Conservation (phyloP, 1,284 basidiomycete species). For the Puccinia horiana region DNA sequence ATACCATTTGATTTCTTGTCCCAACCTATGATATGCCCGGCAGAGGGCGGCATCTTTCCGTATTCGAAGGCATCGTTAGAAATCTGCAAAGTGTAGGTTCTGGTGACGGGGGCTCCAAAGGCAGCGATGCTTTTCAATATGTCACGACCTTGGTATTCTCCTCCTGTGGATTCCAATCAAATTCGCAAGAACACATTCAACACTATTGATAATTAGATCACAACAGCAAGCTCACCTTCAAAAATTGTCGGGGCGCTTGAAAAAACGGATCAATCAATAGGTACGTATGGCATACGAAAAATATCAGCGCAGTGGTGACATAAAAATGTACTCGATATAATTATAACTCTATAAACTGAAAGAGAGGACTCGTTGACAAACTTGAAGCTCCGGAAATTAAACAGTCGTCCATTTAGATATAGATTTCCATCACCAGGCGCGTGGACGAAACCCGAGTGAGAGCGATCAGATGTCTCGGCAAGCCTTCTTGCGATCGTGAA, state of each 20-base stretch:
- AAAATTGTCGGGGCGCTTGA: conserved; percentile 12
- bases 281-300: background rate
- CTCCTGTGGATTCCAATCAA: conserved; percentile 8
- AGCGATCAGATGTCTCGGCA: background rate
- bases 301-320: background rate
- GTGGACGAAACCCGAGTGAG: conserved; percentile 33
- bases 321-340: background rate
- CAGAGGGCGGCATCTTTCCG: conserved; percentile 3
- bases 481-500: background rate
- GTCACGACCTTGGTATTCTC: conserved; percentile 36
- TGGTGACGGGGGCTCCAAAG: conserved; percentile 27
- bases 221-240: background rate
- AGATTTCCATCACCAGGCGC: conserved; percentile 36
- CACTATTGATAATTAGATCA: background rate
- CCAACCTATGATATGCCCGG: conserved; percentile 45
- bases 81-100: conserved; percentile 42
- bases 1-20: conserved; percentile 24
- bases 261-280: background rate
- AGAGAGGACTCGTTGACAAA: background rate
- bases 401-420: conserved; percentile 31
- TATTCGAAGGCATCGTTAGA: conserved; percentile 26
- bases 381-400: conserved; percentile 47
- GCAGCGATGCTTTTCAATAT: conserved; percentile 34
- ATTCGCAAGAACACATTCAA: background rate
- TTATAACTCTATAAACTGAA: background rate